Conservation (phyloP, 2,329 filamentous ascomycete genomes). For the Hypoxylon sp. region DNA sequence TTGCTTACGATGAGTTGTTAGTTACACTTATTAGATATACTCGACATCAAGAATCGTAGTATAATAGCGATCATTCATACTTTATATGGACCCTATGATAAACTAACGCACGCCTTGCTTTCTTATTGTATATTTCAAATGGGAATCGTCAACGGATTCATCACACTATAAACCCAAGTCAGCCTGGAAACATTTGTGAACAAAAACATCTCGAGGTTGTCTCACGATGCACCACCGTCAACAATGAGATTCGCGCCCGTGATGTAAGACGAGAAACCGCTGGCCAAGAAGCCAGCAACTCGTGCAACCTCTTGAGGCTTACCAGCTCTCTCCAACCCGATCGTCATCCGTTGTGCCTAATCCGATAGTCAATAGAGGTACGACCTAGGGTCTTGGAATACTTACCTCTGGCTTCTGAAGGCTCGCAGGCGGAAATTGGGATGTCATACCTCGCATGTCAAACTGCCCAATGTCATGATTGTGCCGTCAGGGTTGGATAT, state of each 20-base stretch:
- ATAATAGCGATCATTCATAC: not conserved
- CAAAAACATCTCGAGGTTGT: slow-evolving; percentile 16
- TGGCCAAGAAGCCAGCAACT: slow-evolving; percentile 74
- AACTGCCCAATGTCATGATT: slow-evolving; percentile 52
- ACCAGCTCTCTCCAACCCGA: slow-evolving; percentile 72
- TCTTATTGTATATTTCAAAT: slow-evolving; percentile 48
- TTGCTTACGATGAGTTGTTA: not conserved
- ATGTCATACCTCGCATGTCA: slow-evolving; percentile 64
- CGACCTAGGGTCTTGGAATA: not conserved
- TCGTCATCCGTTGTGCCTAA: slow-evolving; percentile 63
- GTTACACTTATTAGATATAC: not conserved
- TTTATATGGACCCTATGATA: not conserved
- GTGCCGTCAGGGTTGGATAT: slow-evolving; percentile 5
- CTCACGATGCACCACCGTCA: slow-evolving; percentile 69
- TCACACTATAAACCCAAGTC: slow-evolving; percentile 51
- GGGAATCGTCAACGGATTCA: slow-evolving; percentile 60
- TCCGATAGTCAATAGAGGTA: not conserved
- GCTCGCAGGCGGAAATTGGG: slow-evolving; percentile 69
- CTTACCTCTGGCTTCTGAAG: slow-evolving; percentile 64
- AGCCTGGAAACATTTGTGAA: slow-evolving; percentile 26
- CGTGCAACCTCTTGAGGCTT: slow-evolving; percentile 70
- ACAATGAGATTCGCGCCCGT: slow-evolving; percentile 74
- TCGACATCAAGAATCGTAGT: not conserved
- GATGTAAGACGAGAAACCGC: slow-evolving; percentile 73
- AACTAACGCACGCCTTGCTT: not conserved